Percentiles rank a stretch among this genome's conserved stretches.
Conservation (phyloP, 1,284 basidiomycete species). For the Flammula alnicola region DNA sequence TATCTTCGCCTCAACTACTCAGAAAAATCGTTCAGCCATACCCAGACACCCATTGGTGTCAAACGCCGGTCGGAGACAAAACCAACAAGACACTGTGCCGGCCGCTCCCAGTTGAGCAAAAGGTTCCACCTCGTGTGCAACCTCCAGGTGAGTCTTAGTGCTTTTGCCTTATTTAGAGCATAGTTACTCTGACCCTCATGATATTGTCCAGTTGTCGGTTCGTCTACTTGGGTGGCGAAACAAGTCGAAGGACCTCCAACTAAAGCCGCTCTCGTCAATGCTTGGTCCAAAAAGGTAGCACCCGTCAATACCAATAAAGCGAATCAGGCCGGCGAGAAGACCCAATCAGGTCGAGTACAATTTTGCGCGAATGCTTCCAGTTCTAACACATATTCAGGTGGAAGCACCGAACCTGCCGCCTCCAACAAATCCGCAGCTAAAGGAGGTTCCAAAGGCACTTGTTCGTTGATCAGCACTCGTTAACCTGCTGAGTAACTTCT, state of each 20-base stretch:
- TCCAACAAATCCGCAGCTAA: no score
- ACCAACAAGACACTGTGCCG: constrained; percentile 62
- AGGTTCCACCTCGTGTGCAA: constrained; percentile 33
- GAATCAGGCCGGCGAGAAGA: background rate
- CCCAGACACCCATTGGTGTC: constrained; percentile 57
- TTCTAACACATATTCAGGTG: no score
- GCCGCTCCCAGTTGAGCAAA: constrained; percentile 50
- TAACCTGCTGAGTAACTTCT: background rate
- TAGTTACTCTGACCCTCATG: background rate
- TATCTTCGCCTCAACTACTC: constrained; percentile 2
- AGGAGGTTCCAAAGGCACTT: background rate
- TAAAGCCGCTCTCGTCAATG: background rate
- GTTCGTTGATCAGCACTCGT: background rate
- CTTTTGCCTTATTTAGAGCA: background rate
- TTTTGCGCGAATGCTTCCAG: background rate
- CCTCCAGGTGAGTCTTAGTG: constrained; percentile 35
- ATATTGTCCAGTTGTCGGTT: constrained; percentile 42
- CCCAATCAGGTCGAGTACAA: background rate
- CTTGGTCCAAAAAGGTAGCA: constrained; percentile 3
- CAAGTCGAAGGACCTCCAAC: constrained; percentile 22
- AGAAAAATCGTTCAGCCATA: constrained; percentile 54
- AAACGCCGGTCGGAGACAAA: constrained; percentile 54
- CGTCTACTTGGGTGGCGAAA: constrained; percentile 36
- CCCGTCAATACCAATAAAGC: background rate
- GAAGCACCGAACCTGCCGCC: no score